Base-by-base conservation (phyloP, 257 asterid genomes). In the Catharanthus roseus region DNA sequence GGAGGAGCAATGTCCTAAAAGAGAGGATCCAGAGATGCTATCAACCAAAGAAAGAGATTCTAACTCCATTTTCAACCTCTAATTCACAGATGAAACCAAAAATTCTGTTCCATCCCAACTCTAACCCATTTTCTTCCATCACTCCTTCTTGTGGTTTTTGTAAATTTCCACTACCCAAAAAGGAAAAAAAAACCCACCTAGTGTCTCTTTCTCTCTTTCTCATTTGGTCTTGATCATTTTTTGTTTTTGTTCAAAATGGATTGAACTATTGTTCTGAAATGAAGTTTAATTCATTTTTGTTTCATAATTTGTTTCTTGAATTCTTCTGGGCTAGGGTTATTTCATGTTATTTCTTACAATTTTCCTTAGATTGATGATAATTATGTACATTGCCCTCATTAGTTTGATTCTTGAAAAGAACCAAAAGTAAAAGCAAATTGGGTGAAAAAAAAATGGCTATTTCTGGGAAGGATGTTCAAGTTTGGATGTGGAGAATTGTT, bases 401-500 rank as follows among this genome's bases (percentile, higher is more conserved):
- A 21, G 67, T 19, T 39, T 38, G 54, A 64, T 49, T 63, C 53
- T 63, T 50, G 51, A 64, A 53, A 18, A 26, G 26, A 61, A 34
- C 47, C 44, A 65, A 50, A 24, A 16, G 55, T 49, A 65, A 26
- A 51, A 24, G 5, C 29, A 33, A 18, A 9, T 57, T 21, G 60
- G 74, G 66, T n/a, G 13, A 65, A 58, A 53, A 15, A 68, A 61
- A 83, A 36, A 89, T 92, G 97, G 90, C 63, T 67, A 54, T 74
- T n/a, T 72, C 70, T 71, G 83, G 85, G 28, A 64, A 77, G 58
- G 87, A 90, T 72, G 64, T 79, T 69, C 85, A 81, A 76, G 39
- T 77, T 54, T 86, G 71, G 63, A 36, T 85, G 41, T 77, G 74
- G 75, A 81, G 77, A 68, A 62, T 79, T 72, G 23, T 78, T 21